Conservation (phyloP, 2,329 filamentous ascomycete genomes). For the Talaromyces sp. region DNA sequence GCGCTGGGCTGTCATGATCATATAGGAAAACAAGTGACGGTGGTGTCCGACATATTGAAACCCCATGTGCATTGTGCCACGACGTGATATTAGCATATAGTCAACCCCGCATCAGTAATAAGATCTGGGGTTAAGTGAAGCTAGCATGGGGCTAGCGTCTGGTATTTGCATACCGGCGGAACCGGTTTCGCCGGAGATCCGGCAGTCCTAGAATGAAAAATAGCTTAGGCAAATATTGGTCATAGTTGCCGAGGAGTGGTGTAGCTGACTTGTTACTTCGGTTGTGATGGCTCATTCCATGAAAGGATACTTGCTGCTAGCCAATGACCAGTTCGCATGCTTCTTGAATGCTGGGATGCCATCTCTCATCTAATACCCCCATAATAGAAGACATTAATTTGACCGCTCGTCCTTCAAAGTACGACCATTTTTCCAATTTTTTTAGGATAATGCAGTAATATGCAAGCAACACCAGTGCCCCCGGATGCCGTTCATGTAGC, state of each 20-base stretch:
- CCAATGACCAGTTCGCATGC: background rate
- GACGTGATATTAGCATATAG: background rate
- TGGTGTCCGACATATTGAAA: background rate
- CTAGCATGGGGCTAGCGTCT: background rate
- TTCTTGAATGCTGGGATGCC: background rate
- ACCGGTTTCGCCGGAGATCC: background rate
- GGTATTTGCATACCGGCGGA: background rate
- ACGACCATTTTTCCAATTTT: slow-evolving; percentile 31
- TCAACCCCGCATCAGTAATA: background rate
- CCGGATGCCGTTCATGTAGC: slow-evolving; percentile 25
- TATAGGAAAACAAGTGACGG: background rate
- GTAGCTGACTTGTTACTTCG: background rate
- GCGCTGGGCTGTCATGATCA: background rate
- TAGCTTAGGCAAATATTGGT: background rate
- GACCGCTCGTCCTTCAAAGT: slow-evolving; percentile 24
- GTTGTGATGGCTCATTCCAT: background rate
- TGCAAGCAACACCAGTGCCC: slow-evolving; percentile 32
- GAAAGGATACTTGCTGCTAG: background rate
- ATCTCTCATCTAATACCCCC: background rate
- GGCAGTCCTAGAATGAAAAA: background rate
- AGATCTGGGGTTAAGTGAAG: background rate
- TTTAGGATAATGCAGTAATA: slow-evolving; percentile 32
- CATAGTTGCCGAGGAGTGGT: background rate
- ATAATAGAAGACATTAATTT: background rate
- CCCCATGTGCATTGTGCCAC: background rate